Percentiles rank a stretch among this genome's conserved stretches.
These are phyloP conservation scores for Bacidia gigantensis DNA, from an alignment of 495 filamentous ascomycete genomes.

Conservation along the genomic window DNA sequence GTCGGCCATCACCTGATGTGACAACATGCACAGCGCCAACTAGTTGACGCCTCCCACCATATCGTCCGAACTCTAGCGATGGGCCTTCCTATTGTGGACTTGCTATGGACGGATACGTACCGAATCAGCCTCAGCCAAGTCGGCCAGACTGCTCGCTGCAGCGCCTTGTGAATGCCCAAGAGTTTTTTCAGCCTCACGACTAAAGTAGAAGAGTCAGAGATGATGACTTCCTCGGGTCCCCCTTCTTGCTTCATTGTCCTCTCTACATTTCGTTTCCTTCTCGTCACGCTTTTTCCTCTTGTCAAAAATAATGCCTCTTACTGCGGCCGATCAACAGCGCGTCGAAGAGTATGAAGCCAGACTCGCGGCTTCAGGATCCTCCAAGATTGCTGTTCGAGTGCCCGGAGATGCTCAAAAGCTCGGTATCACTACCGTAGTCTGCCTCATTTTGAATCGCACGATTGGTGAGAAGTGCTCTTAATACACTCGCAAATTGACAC, in stretches of 20 bases:
- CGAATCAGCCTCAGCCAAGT: background rate
- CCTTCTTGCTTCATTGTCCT: too few relatives aligned
- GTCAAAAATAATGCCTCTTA: slow-evolving; percentile 6
- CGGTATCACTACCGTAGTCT: slow-evolving; percentile 8
- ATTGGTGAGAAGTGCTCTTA: slow-evolving; percentile 12
- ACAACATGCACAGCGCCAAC: background rate
- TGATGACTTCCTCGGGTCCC: too few relatives aligned
- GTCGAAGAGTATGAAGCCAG: slow-evolving; percentile 13
- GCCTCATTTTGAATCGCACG: slow-evolving; percentile 14
- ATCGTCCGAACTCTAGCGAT: background rate
- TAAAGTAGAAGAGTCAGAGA: too few relatives aligned
- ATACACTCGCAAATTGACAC: background rate
- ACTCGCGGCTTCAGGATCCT: slow-evolving; percentile 1
- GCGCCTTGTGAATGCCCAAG: too few relatives aligned
- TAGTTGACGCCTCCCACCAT: background rate
- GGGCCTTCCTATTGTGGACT: background rate
- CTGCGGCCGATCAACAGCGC: slow-evolving; percentile 9
- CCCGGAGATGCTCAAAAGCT: slow-evolving; percentile 11
- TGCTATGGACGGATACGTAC: background rate
- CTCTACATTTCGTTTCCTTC: background rate
- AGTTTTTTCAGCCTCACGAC: too few relatives aligned
- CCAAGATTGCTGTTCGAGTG: slow-evolving; percentile 6
- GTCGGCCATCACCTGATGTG: too few relatives aligned
- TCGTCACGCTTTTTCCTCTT: background rate
- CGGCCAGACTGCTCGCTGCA: too few relatives aligned